phyloP scores from a whole-genome alignment of 1,284 basidiomycete species.

The Cryptococcus sp. region DNA sequence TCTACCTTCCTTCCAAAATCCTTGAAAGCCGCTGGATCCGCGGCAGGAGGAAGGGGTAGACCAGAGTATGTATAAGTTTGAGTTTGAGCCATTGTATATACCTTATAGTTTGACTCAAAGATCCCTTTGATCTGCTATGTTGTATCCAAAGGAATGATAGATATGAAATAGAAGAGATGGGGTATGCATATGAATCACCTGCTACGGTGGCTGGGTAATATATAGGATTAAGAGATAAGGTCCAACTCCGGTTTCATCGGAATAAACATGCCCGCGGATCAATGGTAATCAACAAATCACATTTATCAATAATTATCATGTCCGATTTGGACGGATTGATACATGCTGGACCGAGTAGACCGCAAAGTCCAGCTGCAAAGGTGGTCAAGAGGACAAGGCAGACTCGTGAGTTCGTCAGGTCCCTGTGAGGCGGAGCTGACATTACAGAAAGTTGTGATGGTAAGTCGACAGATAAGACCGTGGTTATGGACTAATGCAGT shows the following conservation, averaged over 20 bases:
- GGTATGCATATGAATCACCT: too few relatives aligned
- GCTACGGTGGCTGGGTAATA: too few relatives aligned
- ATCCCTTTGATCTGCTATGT: too few relatives aligned
- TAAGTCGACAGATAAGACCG: slow-evolving; percentile 15
- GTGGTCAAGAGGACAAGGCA: slow-evolving; percentile 40
- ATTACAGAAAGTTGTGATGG: slow-evolving; percentile 39
- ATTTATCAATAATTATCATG: neutral
- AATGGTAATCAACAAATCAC: too few relatives aligned
- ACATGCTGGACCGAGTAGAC: neutral
- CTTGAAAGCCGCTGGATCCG: slow-evolving; percentile 57
- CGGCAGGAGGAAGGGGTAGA: slow-evolving; percentile 59
- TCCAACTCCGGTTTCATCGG: too few relatives aligned
- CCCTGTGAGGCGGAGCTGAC: neutral
- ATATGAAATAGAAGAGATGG: too few relatives aligned
- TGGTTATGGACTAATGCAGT: neutral
- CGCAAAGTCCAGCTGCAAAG: slow-evolving; percentile 8
- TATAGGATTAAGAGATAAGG: too few relatives aligned
- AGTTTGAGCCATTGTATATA: slow-evolving; percentile 12
- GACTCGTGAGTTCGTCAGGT: slow-evolving; percentile 32
- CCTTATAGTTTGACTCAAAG: too few relatives aligned
- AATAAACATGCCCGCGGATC: too few relatives aligned
- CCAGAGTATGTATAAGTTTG: slow-evolving; percentile 39
- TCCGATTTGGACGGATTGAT: neutral
- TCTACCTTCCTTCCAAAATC: slow-evolving; percentile 64
- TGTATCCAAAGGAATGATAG: too few relatives aligned